Conservation (phyloP, 2,329 filamentous ascomycete genomes). For the Sphaerulina musiva region DNA sequence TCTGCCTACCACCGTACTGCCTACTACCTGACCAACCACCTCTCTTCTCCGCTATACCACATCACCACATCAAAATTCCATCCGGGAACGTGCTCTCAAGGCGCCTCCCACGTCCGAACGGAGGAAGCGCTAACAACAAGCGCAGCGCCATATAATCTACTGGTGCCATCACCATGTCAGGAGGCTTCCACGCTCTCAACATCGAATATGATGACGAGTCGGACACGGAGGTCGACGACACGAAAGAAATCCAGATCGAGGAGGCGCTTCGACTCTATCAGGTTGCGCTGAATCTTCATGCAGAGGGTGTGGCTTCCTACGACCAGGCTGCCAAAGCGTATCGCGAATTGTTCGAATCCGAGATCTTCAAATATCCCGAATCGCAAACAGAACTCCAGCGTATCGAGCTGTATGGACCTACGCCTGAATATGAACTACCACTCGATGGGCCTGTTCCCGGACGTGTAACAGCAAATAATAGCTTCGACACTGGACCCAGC, state of each 20-base stretch:
- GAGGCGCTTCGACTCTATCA: slow-evolving; percentile 95
- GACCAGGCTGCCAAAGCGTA: slow-evolving; percentile 75
- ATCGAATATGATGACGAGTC: slow-evolving; percentile 85
- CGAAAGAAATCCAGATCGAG: slow-evolving; percentile 93
- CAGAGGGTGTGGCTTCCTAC: slow-evolving; percentile 72
- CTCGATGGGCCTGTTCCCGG: slow-evolving; percentile 37
- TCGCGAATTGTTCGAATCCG: slow-evolving; percentile 75
- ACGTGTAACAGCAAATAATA: slow-evolving; percentile 34
- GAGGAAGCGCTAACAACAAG: background rate
- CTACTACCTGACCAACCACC: background rate
- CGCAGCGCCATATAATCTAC: background rate
- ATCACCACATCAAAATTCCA: background rate
- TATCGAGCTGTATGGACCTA: slow-evolving; percentile 49
- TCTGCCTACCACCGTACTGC: too few species aligned
- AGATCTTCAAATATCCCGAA: slow-evolving; percentile 90
- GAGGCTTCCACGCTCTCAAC: slow-evolving; percentile 76
- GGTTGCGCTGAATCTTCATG: slow-evolving; percentile 80
- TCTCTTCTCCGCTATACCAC: background rate
- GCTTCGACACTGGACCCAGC: slow-evolving; percentile 67
- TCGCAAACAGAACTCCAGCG: slow-evolving; percentile 77
- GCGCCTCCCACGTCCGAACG: background rate
- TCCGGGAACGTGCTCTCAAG: background rate
- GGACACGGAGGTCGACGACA: slow-evolving; percentile 89
- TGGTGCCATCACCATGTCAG: slow-evolving; percentile 38
- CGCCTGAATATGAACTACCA: slow-evolving; percentile 37